Percentiles rank a stretch among this genome's conserved stretches.
phyloP scores from a whole-genome alignment of 306 rosid species.

The Macrotyloma uniflorum region DNA sequence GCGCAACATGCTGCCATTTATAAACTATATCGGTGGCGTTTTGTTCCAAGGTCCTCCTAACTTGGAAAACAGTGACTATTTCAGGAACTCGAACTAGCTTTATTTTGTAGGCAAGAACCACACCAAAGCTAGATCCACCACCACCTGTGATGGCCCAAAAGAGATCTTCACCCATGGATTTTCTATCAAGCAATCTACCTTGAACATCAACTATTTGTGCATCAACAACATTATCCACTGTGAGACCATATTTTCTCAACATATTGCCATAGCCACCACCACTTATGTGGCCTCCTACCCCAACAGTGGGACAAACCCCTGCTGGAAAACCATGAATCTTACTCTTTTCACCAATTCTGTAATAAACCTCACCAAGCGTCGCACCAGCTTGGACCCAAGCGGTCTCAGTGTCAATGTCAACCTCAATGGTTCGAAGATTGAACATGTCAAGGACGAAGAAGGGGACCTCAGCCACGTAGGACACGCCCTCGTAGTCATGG shows the following conservation, averaged over 20 bases:
- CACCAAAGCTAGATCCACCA: constrained; percentile 80
- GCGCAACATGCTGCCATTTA: constrained; percentile 69
- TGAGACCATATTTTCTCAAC: constrained; percentile 71
- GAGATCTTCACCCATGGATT: constrained; percentile 80
- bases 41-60: constrained; percentile 58
- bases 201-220: constrained; percentile 58
- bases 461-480: constrained; percentile 58
- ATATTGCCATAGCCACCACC: constrained; percentile 82
- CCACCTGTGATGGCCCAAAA: constrained; percentile 91
- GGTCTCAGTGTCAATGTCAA: constrained; percentile 51
- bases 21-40: constrained; percentile 57
- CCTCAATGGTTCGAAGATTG: constrained; percentile 54
- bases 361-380: constrained; percentile 66
- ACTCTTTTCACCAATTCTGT: constrained; percentile 60
- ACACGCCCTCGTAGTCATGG: constrained; percentile 70
- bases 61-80: constrained; percentile 61
- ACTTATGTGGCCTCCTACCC: constrained; percentile 76
- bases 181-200: constrained; percentile 62
- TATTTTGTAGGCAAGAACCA: constrained; percentile 62
- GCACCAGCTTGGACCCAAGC: constrained; percentile 76
- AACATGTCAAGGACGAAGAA: constrained; percentile 77
- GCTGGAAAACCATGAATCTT: constrained; percentile 68
- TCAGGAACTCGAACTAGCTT: constrained; percentile 64
- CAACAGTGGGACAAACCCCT: constrained; percentile 82
- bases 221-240: constrained; percentile 67